Base-by-base conservation (phyloP, 2,329 filamentous ascomycete species). In the Pseudocercospora cruenta region DNA sequence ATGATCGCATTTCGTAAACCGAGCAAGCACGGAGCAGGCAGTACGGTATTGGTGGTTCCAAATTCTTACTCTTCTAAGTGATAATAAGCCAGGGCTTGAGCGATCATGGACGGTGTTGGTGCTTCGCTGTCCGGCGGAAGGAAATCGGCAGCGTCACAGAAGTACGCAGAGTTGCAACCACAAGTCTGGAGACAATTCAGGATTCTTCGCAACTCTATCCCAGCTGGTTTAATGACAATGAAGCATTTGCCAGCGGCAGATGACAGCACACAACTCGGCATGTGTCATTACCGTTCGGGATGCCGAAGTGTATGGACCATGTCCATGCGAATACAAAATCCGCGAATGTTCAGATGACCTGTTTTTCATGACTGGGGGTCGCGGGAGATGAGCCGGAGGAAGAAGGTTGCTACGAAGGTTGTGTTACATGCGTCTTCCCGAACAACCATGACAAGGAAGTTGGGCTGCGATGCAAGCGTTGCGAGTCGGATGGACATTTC, bases 381-480 rank as follows among this genome's bases (percentile, higher is more conserved):
- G 39, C 47, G 51, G 51, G 51, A 55, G 26, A 31, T 55, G 51
- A 55, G 51, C 26, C 51, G 22, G 51, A 31, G 22, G 51, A 31
- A 16, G 24, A 31, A 55, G 51, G 51, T 31, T 55, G 51, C 16
- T 55, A 16, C 51, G 26, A 55, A 31, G 16, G 51, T 55, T 55
- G 12, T 26, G 26, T 55, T 26, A 51, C 39, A n/a, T 51, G 47
- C 47, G 16, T 55, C 7, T 12, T n/a, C 26, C 51, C 51, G 51
- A 28, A 55, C 51, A 55, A 55, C 51, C 51, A 55, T 55, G 51
- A 55, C 51, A 26, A 12, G 51, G 22, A 55, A 31, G 26, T 55
- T 55, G 51, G 51, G 51, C 51, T 28, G 51, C 51, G 51, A 55
- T 31, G 51, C 51, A 55, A n/a, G 51, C 51, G 26, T 7, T 55